These are phyloP conservation scores for Xylaria acuta DNA, from an alignment of 495 filamentous ascomycete species.

Conservation along the genomic window DNA sequence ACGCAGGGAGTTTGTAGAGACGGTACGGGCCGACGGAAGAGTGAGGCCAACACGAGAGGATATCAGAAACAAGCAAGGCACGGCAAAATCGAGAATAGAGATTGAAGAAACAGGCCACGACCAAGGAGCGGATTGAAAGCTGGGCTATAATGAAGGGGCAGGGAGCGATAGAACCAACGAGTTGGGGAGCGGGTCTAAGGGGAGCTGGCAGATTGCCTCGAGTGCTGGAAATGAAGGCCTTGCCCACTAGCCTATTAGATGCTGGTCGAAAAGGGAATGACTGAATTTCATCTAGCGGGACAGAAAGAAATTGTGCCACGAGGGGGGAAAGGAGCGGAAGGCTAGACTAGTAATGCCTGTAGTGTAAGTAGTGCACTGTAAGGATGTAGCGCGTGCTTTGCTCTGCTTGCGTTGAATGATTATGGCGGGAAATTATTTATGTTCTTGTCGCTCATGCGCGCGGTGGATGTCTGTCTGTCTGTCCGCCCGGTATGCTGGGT, in stretches of 20 bases:
- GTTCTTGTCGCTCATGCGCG: constrained; percentile 23
- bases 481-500: not conserved
- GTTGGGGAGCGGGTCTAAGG: constrained; percentile 41
- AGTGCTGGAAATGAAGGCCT: constrained; percentile 42
- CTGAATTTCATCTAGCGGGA: constrained; percentile 35
- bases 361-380: not conserved
- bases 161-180: constrained; percentile 40
- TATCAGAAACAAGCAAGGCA: constrained; percentile 16
- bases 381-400: constrained; percentile 2
- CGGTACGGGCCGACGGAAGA: constrained; percentile 9
- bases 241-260: constrained; percentile 43
- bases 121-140: constrained; percentile 40
- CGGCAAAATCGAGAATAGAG: constrained; percentile 18
- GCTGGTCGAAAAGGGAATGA: constrained; percentile 44
- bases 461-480: constrained; percentile 3
- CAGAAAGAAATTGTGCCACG: constrained; percentile 27
- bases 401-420: not conserved
- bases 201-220: constrained; percentile 35
- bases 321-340: constrained; percentile 26
- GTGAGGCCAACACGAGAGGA: constrained; percentile 11
- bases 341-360: constrained; percentile 26
- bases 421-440: constrained; percentile 21
- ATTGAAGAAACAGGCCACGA: constrained; percentile 37
- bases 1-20: constrained; percentile 3
- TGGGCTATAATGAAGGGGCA: constrained; percentile 40